Base-by-base conservation (phyloP, 2,329 filamentous ascomycete genomes). In the Aureobasidium mangrovei region DNA sequence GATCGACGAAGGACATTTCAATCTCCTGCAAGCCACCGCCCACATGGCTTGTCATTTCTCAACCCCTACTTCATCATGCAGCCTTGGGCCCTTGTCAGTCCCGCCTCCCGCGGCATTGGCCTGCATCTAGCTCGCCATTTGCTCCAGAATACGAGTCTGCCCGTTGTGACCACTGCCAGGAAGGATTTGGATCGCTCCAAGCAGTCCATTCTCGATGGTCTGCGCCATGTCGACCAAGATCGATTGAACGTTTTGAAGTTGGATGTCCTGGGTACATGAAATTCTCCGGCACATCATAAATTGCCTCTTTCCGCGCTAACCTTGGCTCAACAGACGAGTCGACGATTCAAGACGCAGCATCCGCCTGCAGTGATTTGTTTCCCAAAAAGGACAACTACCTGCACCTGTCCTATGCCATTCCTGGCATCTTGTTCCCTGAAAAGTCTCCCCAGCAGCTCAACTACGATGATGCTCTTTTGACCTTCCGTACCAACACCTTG, bases 391-490 rank as follows among this genome's bases (percentile, higher is more conserved):
- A 67, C 7, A 68, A 81, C 60, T 81, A 86, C 60, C 77, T 93
- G 9, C 85, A 83, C 57, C 77, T 91, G 41, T 80, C 80, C 2
- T 80, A 89, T 62, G 79, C 80, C 31, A 70, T 90, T 2, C 85
- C 88, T 0, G 88, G 88, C 0, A 74, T 91, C 36, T 76, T 93
- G 8, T 77, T 79, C 60, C 81, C 87, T 0, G 88, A 94, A 65
- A 89, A 85, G 67, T 80, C 81, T 1, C 85, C 83, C 0, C 61
- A 69, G 0, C 83, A 87, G 62, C 78, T 93, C 55, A 72, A 84
- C 56, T 77, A 80, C 56, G 74, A 73, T 24, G 66, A 74, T 35
- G 81, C 85, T 18, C 71, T 86, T n/a, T 71, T 81, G 43, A 89
- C 81, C n/a, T 84, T 89, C 68, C 76, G 77, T 51, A 79, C 87